Base-by-base conservation (phyloP, 1,284 basidiomycete genomes). In the Ganoderma multipileum region DNA sequence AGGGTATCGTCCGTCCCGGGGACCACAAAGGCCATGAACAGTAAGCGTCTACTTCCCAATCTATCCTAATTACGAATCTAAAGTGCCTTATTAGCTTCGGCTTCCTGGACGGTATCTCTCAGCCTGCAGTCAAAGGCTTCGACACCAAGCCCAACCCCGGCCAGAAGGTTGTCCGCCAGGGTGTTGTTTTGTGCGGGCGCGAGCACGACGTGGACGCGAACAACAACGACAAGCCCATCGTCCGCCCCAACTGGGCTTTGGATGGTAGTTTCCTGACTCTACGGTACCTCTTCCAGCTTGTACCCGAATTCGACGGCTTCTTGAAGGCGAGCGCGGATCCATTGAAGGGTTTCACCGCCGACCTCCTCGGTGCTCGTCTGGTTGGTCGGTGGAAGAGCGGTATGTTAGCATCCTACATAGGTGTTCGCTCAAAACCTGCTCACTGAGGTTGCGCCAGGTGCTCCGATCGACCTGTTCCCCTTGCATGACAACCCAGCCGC, bases 381-480 rank as follows among this genome's bases (percentile, higher is more conserved):
- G 76, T 89, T 20, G 88, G 88, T 2, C 81, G 87, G 5, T 89
- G 88, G 88, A 87, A 87, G 83, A 88, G 86, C 67, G 87, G 87
- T 83, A 74, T 38, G 79, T 77, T 18, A 11, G n/a, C 20, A 9
- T 36, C n/a, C 3, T 11, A n/a, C n/a, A n/a, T 20, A 23, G n/a
- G 7, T 20, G 23, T 39, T 52, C 9, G 39, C 7, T 23, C 62
- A 14, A 26, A 50, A 1, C 0, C 20, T 16, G 2, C n/a, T 52
- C 61, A 20, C 14, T 16, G 54, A 39, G n/a, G 11, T 16, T 12
- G n/a, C 28, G 20, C 41, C 64, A 74, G 79, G 80, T 33, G 81
- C 81, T 28, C 82, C 82, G 1, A 69, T 81, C 44, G 81, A 81
- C 50, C 68, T 82, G 18, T 66, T 79, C 4, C 81, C 82, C 8